Evolutionary conservation across 345 rosid species (phyloP).

Genomic region (Garcia nutans): DNA sequence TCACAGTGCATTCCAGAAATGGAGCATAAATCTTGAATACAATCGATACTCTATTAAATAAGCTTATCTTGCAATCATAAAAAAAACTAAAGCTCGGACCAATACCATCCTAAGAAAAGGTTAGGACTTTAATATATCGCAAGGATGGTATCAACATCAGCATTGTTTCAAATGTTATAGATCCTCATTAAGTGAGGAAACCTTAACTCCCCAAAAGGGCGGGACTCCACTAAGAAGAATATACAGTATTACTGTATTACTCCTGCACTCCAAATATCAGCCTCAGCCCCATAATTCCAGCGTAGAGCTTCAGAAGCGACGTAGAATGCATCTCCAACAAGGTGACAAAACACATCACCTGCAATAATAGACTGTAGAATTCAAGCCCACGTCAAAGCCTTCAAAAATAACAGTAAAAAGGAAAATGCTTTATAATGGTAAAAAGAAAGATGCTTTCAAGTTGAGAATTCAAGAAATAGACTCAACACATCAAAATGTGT

Average conservation of each 20-base stretch:
- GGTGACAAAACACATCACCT: slow-evolving; percentile 80
- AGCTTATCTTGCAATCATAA: neutral
- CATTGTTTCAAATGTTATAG: neutral
- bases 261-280: slow-evolving; percentile 97
- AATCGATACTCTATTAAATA: neutral
- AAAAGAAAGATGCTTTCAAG: neutral
- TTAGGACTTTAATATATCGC: neutral
- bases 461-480: neutral
- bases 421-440: neutral
- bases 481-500: neutral
- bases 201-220: slow-evolving; percentile 94
- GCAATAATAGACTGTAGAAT: slow-evolving; percentile 26
- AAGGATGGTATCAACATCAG: neutral
- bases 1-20: neutral
- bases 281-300: slow-evolving; percentile 77
- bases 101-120: neutral
- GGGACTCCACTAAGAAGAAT: slow-evolving; percentile 93
- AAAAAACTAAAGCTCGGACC: neutral
- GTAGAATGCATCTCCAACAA: slow-evolving; percentile 96
- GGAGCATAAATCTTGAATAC: neutral
- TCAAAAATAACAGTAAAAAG: neutral
- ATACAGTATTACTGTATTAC: slow-evolving; percentile 75
- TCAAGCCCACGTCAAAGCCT: slow-evolving; percentile 19
- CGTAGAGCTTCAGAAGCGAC: slow-evolving; percentile 91
- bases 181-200: neutral